phyloP scores from a whole-genome alignment of 495 filamentous ascomycete species.

The Xylaria curta region DNA sequence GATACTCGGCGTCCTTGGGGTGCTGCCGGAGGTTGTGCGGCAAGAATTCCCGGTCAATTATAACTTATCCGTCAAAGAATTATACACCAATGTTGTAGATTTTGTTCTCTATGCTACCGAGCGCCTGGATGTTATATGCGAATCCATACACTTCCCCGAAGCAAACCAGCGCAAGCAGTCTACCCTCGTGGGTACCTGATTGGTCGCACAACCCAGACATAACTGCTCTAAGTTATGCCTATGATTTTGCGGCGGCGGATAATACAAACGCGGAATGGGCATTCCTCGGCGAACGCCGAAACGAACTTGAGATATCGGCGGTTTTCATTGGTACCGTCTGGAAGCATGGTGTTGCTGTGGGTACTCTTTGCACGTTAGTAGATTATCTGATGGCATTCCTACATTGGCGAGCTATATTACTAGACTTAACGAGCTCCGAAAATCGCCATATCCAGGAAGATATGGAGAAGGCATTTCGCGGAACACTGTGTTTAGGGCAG shows the following conservation, averaged over 20 bases:
- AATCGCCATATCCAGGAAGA: not conserved
- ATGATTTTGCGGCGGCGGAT: not conserved
- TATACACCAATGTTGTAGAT: not conserved
- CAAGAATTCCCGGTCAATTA: not conserved
- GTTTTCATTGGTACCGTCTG: not conserved
- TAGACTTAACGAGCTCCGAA: not conserved
- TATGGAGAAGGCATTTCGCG: not conserved
- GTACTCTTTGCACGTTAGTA: not conserved
- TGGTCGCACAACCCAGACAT: not conserved
- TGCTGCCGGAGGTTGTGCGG: constrained; percentile 5
- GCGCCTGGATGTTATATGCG: constrained; percentile 1
- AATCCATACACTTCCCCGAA: not conserved
- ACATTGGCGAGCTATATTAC: not conserved
- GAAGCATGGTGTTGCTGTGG: not conserved
- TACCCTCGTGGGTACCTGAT: constrained; percentile 6
- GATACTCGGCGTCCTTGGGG: not conserved
- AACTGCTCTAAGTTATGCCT: not conserved
- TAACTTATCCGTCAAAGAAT: not conserved
- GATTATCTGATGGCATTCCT: not conserved
- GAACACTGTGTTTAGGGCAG: not conserved
- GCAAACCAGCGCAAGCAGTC: not conserved
- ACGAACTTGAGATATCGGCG: not conserved
- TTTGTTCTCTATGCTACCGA: not conserved
- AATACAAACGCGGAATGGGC: not conserved
- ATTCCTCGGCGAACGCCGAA: not conserved